phyloP scores from a whole-genome alignment of 495 filamentous ascomycete species.

The Podospora australis region DNA sequence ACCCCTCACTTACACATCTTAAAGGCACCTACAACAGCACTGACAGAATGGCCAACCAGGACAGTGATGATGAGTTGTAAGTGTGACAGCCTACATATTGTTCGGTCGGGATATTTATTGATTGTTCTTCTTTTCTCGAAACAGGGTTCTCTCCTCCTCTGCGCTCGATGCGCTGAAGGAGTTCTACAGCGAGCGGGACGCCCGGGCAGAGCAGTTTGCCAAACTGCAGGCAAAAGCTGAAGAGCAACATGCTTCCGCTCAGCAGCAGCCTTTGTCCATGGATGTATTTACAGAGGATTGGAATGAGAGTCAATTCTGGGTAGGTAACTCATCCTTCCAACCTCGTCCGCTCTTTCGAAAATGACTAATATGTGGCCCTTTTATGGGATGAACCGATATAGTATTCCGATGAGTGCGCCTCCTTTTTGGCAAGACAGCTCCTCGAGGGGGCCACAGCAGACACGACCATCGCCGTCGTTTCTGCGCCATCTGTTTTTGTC shows the following conservation, averaged over 20 bases:
- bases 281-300: slow-evolving; percentile 72
- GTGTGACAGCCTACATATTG: slow-evolving; percentile 26
- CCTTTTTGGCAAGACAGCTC: slow-evolving; percentile 52
- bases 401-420: slow-evolving; percentile 68
- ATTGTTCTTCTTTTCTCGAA: slow-evolving; percentile 27
- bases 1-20: neutral
- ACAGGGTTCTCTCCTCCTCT: slow-evolving; percentile 43
- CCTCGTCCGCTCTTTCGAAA: too few species aligned
- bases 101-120: slow-evolving; percentile 28
- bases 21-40: neutral
- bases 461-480: slow-evolving; percentile 59
- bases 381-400: slow-evolving; percentile 21
- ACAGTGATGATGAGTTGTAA: slow-evolving; percentile 38
- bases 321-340: slow-evolving; percentile 22
- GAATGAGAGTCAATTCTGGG: slow-evolving; percentile 78
- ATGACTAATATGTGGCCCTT: too few species aligned
- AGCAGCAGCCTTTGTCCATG: slow-evolving; percentile 48
- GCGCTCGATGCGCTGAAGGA: slow-evolving; percentile 58
- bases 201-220: slow-evolving; percentile 55
- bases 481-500: slow-evolving; percentile 70
- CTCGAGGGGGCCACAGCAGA: slow-evolving; percentile 48
- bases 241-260: slow-evolving; percentile 25
- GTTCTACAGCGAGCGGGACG: slow-evolving; percentile 65
- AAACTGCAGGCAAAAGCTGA: slow-evolving; percentile 47
- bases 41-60: slow-evolving; percentile 20